Evolutionary conservation across 805 yeast species (phyloP).

Genomic region (Teunomyces gatunensis): DNA sequence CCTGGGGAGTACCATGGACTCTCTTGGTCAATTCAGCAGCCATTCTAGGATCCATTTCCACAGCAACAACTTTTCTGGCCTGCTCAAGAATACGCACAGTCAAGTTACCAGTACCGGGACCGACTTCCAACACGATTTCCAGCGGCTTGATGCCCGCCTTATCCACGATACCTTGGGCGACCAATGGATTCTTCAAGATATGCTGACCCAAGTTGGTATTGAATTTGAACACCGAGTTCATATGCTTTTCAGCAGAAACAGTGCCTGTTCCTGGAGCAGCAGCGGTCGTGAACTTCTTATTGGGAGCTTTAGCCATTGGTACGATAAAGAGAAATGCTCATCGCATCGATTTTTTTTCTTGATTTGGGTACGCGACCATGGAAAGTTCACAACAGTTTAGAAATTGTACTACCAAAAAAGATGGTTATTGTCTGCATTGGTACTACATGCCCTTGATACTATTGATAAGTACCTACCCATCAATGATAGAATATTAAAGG

Average conservation of each 20-base stretch:
- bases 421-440: too few relatives aligned
- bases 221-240: conserved; percentile 88
- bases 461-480: too few relatives aligned
- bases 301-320: conserved; percentile 62
- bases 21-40: conserved; percentile 97
- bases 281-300: conserved; percentile 55
- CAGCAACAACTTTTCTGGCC: conserved; percentile 92
- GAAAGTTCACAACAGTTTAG: background rate
- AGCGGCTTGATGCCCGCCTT: conserved; percentile 91
- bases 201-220: conserved; percentile 97
- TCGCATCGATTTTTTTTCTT: conserved; percentile 2
- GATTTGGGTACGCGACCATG: background rate
- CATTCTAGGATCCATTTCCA: conserved; percentile 99
- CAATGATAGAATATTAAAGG: too few relatives aligned
- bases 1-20: conserved; percentile 94
- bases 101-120: conserved; percentile 98
- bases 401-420: background rate
- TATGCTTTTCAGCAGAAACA: conserved; percentile 68
- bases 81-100: conserved; percentile 90
- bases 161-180: conserved; percentile 97
- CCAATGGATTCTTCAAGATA: conserved; percentile 90
- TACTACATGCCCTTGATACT: too few relatives aligned
- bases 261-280: conserved; percentile 49
- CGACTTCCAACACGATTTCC: conserved; percentile 92
- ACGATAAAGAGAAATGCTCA: background rate